A percentile compares a stretch with the other conserved stretches of the same genome.
phyloP scores from a whole-genome alignment of 2,329 filamentous ascomycete species.

The Claviceps pazoutovae region DNA sequence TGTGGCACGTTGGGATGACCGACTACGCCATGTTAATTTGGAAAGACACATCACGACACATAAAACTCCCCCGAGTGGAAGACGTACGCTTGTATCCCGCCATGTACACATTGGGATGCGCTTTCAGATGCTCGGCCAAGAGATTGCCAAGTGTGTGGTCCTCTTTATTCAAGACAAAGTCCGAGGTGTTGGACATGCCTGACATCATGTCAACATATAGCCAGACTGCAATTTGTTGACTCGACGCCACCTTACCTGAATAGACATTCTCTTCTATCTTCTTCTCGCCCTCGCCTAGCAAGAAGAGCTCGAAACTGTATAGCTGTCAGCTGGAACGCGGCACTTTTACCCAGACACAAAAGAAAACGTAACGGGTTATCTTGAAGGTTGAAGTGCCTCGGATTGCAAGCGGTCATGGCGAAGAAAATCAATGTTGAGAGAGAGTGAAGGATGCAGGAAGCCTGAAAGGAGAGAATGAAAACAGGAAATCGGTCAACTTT shows the following conservation, averaged over 20 bases:
- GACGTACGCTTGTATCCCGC: constrained; percentile 73
- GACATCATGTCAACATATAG: background rate
- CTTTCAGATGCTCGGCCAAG: constrained; percentile 70
- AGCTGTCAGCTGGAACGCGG: constrained; percentile 10
- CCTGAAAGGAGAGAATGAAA: background rate
- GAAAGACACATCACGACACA: background rate
- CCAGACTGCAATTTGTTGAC: background rate
- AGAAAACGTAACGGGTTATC: constrained; percentile 20
- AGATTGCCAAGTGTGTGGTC: constrained; percentile 93
- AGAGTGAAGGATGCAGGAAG: background rate
- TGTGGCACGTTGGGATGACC: constrained; percentile 48
- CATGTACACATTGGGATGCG: constrained; percentile 73
- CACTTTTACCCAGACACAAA: background rate
- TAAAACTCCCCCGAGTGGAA: constrained; percentile 16
- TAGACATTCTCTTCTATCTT: constrained; percentile 83
- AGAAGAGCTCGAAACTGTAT: constrained; percentile 78
- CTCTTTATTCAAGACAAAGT: constrained; percentile 93
- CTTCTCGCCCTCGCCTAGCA: constrained; percentile 78
- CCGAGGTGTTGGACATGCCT: constrained; percentile 84
- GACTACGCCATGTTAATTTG: constrained; percentile 19
- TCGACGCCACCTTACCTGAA: constrained; percentile 49
- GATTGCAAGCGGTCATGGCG: constrained; percentile 23
- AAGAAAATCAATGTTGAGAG: background rate
- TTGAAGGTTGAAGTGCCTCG: constrained; percentile 25
- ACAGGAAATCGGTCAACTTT: background rate